A percentile compares a stretch with the other conserved stretches of the same genome.
These are phyloP conservation scores for Chernovozyma sophiae-reginae DNA, from an alignment of 1,139 yeast genomes.

Conservation along the genomic window DNA sequence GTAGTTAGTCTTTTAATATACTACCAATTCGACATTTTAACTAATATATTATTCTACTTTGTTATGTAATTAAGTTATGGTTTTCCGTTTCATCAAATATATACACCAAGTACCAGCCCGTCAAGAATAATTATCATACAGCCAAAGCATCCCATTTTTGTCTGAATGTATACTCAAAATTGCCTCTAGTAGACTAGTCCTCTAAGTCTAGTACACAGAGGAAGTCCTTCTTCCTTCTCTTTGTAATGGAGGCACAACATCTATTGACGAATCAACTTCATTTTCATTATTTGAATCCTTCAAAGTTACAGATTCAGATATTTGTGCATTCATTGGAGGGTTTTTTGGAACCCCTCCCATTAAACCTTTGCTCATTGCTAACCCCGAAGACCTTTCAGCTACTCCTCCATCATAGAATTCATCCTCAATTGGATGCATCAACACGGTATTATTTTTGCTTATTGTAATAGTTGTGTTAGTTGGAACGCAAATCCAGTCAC, in stretches of 20 bases:
- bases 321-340: not conserved
- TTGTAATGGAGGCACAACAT: constrained; percentile 77
- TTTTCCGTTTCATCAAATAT: no score
- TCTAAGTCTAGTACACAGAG: constrained; percentile 4
- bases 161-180: no score
- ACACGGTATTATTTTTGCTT: constrained; percentile 71
- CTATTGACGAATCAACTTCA: constrained; percentile 39
- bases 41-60: no score
- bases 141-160: no score
- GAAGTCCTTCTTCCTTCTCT: constrained; percentile 65
- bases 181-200: not conserved
- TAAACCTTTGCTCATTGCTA: constrained; percentile 87
- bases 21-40: no score
- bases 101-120: no score
- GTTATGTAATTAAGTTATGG: no score
- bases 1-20: no score
- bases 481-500: constrained; percentile 97
- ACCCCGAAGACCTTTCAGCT: constrained; percentile 65
- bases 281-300: constrained; percentile 6
- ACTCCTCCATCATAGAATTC: constrained; percentile 77
- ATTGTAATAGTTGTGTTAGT: constrained; percentile 86
- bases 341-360: constrained; percentile 60
- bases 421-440: constrained; percentile 86
- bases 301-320: constrained; percentile 5
- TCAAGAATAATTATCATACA: no score